Conservation (phyloP, 2,329 filamentous ascomycete species). For the Colletotrichum sp. region DNA sequence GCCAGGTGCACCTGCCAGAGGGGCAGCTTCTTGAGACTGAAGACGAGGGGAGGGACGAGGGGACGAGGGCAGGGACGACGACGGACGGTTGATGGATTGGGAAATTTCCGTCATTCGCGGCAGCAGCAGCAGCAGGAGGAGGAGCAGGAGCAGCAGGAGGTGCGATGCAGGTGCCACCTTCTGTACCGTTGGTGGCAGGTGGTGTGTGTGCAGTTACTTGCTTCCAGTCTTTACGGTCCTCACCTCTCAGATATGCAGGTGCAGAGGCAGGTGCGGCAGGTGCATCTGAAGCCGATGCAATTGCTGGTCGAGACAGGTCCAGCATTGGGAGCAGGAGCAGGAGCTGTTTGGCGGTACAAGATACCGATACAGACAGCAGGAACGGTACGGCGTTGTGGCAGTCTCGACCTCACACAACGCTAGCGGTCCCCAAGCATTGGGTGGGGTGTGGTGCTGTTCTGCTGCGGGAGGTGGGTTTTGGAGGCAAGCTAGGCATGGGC, state of each 20-base stretch:
- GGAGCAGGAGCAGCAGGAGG: neutral
- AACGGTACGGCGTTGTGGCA: neutral
- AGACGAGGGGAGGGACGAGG: neutral
- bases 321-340: neutral
- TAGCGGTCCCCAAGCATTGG: neutral
- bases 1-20: neutral
- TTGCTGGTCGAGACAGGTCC: neutral
- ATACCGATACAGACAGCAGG: neutral
- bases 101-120: neutral
- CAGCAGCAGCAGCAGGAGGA: neutral
- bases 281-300: neutral
- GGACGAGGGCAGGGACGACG: neutral
- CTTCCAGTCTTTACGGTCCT: neutral
- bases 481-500: conserved; percentile 8
- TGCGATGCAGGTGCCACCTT: neutral
- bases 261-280: neutral
- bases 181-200: neutral
- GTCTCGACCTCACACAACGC: neutral
- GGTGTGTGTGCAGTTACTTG: neutral
- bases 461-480: conserved; percentile 20
- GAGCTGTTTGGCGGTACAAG: too few species aligned
- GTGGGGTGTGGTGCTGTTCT: conserved; percentile 2
- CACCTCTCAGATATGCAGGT: neutral
- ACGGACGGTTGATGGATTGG: neutral
- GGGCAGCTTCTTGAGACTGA: neutral